Conservation (phyloP, 108 stramenopile species). For the Mayamaea pseudoterrestris region DNA sequence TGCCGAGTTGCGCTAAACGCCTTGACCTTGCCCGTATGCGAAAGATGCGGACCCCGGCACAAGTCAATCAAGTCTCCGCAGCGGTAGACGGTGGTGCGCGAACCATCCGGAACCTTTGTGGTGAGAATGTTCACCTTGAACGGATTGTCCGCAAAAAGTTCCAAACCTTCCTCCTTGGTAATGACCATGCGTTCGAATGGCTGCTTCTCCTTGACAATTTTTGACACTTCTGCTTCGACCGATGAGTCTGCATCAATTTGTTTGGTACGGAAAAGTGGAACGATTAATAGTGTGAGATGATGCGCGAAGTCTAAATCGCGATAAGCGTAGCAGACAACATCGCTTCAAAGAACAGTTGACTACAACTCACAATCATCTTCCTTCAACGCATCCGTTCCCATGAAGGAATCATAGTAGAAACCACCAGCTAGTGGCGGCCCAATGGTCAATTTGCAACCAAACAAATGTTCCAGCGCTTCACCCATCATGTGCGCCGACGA, state of each 20-base stretch:
- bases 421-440: conserved; percentile 93
- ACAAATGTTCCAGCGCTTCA: conserved; percentile 91
- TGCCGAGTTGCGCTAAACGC: conserved; percentile 88
- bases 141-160: conserved; percentile 94
- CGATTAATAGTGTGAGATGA: conserved; percentile 1
- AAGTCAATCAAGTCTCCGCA: conserved; percentile 97
- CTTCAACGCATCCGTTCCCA: conserved; percentile 79
- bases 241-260: conserved; percentile 33
- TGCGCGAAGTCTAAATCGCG: no score
- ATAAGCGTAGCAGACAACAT: background rate
- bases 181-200: conserved; percentile 96
- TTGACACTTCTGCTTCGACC: conserved; percentile 70
- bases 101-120: conserved; percentile 92
- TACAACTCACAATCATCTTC: conserved; percentile 86
- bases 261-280: background rate
- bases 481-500: conserved; percentile 96
- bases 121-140: conserved; percentile 93
- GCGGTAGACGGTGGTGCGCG: conserved; percentile 93
- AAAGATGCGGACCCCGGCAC: conserved; percentile 96
- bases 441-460: conserved; percentile 88
- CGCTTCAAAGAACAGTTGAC: background rate
- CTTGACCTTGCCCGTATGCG: conserved; percentile 90
- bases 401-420: conserved; percentile 99
- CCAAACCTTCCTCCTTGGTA: conserved; percentile 95
- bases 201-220: conserved; percentile 91